Evolutionary conservation across 2,329 filamentous ascomycete genomes (phyloP).

Genomic region (Aquanectria penicillioides): DNA sequence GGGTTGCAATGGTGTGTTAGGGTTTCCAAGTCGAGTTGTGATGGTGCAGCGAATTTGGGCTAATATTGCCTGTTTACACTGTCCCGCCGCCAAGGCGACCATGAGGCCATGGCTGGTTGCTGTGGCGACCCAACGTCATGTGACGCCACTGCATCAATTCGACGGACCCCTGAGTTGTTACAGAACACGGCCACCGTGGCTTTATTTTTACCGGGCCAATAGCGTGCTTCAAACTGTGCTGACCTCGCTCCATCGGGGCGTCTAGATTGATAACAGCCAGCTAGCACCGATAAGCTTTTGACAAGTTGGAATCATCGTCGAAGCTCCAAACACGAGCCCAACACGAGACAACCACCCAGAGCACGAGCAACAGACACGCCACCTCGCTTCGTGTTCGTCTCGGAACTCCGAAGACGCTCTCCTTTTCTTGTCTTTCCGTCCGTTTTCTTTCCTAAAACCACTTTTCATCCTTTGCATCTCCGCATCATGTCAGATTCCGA

Average conservation of each 20-base stretch:
- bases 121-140: constrained; percentile 34
- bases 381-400: constrained; percentile 20
- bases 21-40: constrained; percentile 15
- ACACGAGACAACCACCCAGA: constrained; percentile 22
- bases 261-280: constrained; percentile 26
- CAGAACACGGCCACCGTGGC: constrained; percentile 25
- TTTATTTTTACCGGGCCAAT: constrained; percentile 29
- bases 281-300: constrained; percentile 37
- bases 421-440: background rate
- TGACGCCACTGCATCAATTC: constrained; percentile 25
- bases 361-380: constrained; percentile 30
- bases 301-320: constrained; percentile 25
- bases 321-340: constrained; percentile 29
- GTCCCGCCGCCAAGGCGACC: constrained; percentile 29
- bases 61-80: constrained; percentile 38
- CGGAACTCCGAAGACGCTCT: background rate
- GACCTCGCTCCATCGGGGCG: constrained; percentile 35
- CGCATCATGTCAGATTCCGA: constrained; percentile 50
- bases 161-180: background rate
- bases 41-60: constrained; percentile 9
- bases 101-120: constrained; percentile 30
- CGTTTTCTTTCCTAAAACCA: background rate
- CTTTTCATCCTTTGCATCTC: constrained; percentile 4
- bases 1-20: constrained; percentile 28
- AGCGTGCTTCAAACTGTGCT: constrained; percentile 20